These are phyloP conservation scores for Aeschynomene evenia DNA, from an alignment of 306 rosid genomes.

Conservation along the genomic window DNA sequence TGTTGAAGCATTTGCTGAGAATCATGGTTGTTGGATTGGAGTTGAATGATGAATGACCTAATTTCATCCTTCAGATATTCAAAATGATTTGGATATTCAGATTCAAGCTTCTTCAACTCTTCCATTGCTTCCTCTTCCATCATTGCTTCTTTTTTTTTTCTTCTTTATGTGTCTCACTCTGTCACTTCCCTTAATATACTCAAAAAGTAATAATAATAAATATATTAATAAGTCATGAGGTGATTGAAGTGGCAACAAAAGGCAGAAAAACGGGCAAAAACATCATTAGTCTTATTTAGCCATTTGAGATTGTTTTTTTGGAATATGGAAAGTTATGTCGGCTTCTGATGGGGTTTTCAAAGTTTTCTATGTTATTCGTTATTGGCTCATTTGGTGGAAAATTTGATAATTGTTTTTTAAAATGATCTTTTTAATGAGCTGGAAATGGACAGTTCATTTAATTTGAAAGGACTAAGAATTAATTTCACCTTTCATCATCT, in stretches of 20 bases:
- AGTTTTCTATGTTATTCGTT: not conserved
- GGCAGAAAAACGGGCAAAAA: slow-evolving; percentile 23
- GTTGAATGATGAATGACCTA: slow-evolving; percentile 43
- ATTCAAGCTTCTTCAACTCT: slow-evolving; percentile 49
- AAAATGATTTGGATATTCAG: slow-evolving; percentile 49
- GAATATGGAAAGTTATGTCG: slow-evolving; percentile 36
- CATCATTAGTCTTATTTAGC: not conserved
- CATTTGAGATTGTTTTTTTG: not conserved
- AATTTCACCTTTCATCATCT: no score
- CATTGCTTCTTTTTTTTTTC: not conserved
- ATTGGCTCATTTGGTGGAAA: not conserved
- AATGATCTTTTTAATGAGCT: not conserved
- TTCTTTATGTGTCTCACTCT: not conserved
- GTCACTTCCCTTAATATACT: no score
- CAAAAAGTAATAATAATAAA: no score
- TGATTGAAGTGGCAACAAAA: slow-evolving; percentile 24
- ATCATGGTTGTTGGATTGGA: slow-evolving; percentile 29
- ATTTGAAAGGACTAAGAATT: no score
- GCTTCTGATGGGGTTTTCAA: slow-evolving; percentile 20
- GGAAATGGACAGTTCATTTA: not conserved
- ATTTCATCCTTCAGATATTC: slow-evolving; percentile 48
- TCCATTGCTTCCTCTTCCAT: slow-evolving; percentile 53
- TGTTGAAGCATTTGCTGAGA: slow-evolving; percentile 5
- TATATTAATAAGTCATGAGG: not conserved
- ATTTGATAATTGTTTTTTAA: not conserved